Evolutionary conservation across 208 protist species (phyloP), one percentile per base, ranked within the genome.

Genomic region (Leishmania gerbilli): DNA sequence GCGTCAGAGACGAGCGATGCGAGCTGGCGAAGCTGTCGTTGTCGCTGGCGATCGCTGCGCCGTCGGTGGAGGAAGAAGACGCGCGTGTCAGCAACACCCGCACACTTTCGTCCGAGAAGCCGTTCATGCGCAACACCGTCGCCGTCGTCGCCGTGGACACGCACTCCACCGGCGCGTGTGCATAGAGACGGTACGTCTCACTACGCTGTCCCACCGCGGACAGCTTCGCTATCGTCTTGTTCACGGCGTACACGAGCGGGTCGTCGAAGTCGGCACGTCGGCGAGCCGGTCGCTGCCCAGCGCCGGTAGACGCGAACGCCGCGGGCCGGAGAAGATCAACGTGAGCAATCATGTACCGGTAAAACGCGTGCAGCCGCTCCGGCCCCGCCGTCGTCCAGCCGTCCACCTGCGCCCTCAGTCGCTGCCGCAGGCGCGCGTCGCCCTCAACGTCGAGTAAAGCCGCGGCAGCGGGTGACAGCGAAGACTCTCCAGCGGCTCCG

Each of bases 311-410:
- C 34, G 45, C 15, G 21, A 37, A 24, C 17, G 34, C 11, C 1
- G 19, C 24, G 8, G 81, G 81, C 9, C 82, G 85, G 1, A 89
- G 88, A 31, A 86, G 51, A 51, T 91, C 88, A 11, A 95, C 69
- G 79, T 93, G 83, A 7, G 89, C 81, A 1, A 92, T 77, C 0
- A 97, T 67, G 81, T 95, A 96, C 37, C 92, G 92, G 74, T 95
- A 91, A 79, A 96, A 96, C 17, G 92, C 84, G 51, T 95, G 88
- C 9, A 97, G 87, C 42, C 94, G 85, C 77, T 97, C 94, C 15
- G 94, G 92, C 0, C 94, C 94, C 2, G 92, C 91, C 45, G 88
- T 89, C 31, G 87, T 95, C 93, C 94, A 97, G 49, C 94, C 93
- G 49, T 95, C 90, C 56, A 93, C 94, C 83, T 96, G 94, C 24